Evolutionary conservation across 768 basidiomycete species (phyloP).

Genomic region (Leccinum aurantiacum): DNA sequence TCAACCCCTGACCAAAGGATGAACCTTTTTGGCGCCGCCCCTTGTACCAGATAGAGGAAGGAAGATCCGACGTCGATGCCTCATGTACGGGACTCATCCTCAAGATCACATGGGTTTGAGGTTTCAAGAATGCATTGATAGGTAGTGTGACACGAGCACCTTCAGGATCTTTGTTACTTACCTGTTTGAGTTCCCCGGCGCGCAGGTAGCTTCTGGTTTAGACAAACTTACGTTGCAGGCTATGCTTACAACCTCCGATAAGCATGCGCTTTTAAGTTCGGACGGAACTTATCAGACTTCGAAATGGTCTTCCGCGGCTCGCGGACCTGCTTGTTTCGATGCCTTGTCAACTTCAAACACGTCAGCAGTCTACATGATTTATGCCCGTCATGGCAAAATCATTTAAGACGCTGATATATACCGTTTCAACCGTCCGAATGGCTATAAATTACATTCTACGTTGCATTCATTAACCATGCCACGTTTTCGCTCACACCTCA

Average conservation of each 20-base stretch:
- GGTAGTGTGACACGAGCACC: conserved; percentile 1
- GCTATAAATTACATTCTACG: background rate
- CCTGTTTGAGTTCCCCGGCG: background rate
- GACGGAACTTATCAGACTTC: background rate
- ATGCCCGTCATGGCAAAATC: background rate
- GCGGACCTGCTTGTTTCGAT: background rate
- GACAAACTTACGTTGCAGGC: background rate
- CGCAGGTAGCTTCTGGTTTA: background rate
- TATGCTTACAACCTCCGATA: conserved; percentile 2
- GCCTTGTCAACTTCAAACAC: background rate
- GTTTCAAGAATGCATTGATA: background rate
- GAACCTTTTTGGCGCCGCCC: too few species aligned
- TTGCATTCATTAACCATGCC: background rate
- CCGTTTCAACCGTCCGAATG: background rate
- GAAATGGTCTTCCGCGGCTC: background rate
- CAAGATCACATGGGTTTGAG: background rate
- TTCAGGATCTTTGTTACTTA: background rate
- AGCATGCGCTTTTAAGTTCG: background rate
- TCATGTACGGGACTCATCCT: conserved; percentile 1
- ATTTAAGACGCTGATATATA: background rate
- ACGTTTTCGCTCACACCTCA: background rate
- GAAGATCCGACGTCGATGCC: background rate
- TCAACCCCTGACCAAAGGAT: conserved; percentile 3
- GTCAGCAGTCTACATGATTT: background rate
- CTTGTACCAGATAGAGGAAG: background rate